These are phyloP conservation scores for Lignosus rhinocerotis DNA, from an alignment of 1,284 basidiomycete genomes.

Conservation along the genomic window DNA sequence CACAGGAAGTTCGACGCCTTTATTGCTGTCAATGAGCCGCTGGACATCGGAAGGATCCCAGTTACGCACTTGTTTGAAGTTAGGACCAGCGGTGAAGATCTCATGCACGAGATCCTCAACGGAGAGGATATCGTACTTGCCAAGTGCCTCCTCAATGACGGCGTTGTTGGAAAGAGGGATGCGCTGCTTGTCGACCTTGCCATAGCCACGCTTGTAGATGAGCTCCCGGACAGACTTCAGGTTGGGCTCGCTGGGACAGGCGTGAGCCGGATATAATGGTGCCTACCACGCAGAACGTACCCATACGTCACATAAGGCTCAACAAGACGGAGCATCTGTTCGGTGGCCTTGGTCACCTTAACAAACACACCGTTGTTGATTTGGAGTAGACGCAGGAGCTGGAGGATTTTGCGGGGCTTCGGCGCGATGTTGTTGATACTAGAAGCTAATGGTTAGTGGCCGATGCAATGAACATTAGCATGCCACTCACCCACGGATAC, in stretches of 20 bases:
- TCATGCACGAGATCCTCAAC: constrained; percentile 99
- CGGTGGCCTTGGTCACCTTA: constrained; percentile 94
- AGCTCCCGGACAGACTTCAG: constrained; percentile 96
- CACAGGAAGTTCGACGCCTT: constrained; percentile 94
- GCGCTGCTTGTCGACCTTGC: constrained; percentile 97
- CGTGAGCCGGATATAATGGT: neutral
- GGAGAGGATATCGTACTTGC: constrained; percentile 96
- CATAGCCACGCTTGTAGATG: constrained; percentile 99
- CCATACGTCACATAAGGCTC: constrained; percentile 98
- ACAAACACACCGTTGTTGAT: constrained; percentile 99
- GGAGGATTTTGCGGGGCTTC: constrained; percentile 98
- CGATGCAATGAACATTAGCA: neutral
- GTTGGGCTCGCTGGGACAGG: constrained; percentile 79
- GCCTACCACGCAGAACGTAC: constrained; percentile 43
- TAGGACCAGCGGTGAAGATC: constrained; percentile 93
- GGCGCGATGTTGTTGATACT: constrained; percentile 99
- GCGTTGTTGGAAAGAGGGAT: constrained; percentile 95
- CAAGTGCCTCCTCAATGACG: constrained; percentile 90
- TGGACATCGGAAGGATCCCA: neutral
- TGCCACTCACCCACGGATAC: constrained; percentile 84
- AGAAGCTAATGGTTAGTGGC: neutral
- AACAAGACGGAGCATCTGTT: constrained; percentile 97
- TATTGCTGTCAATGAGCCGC: neutral
- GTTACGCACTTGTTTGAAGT: constrained; percentile 90
- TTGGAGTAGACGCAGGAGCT: constrained; percentile 97